A percentile compares a stretch with the other conserved stretches of the same genome.
These are phyloP conservation scores for Phytopythium montanum DNA, from an alignment of 352 stramenopile genomes.

Conservation along the genomic window DNA sequence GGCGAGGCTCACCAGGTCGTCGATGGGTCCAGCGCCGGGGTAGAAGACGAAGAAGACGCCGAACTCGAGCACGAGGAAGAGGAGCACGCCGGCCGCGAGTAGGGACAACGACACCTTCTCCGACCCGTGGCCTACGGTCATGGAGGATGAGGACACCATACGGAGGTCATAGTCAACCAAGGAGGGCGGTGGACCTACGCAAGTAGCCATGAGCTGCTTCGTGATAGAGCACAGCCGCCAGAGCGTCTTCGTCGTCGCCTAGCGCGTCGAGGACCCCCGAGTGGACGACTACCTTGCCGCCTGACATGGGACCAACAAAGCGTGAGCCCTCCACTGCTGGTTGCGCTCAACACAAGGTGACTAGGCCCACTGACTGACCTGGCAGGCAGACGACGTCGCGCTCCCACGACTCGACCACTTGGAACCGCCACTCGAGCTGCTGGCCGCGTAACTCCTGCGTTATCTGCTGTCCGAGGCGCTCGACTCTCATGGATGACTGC, in stretches of 20 bases:
- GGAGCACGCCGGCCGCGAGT: neutral
- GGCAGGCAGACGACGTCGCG: conserved; percentile 71
- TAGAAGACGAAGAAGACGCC: conserved; percentile 8
- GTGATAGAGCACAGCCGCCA: conserved; percentile 72
- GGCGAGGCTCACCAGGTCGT: neutral
- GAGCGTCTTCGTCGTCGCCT: conserved; percentile 40
- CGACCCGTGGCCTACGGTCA: conserved; percentile 43
- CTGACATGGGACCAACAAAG: conserved; percentile 2
- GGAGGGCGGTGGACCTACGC: conserved; percentile 29
- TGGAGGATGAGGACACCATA: no score
- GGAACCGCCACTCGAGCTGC: conserved; percentile 66
- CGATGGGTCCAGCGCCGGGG: neutral
- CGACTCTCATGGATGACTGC: conserved; percentile 51
- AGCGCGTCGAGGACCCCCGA: conserved; percentile 67
- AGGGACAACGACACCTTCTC: conserved; percentile 71
- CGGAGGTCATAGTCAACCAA: no score
- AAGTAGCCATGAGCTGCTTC: conserved; percentile 67
- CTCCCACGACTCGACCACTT: conserved; percentile 59
- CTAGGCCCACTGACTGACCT: neutral
- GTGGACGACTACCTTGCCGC: conserved; percentile 74
- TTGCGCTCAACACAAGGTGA: neutral
- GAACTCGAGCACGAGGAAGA: conserved; percentile 7
- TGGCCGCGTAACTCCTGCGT: conserved; percentile 26
- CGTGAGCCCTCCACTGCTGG: no score
- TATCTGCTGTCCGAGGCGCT: conserved; percentile 51